phyloP scores from a whole-genome alignment of 179 eudicot species.

The Silene coronaria region DNA sequence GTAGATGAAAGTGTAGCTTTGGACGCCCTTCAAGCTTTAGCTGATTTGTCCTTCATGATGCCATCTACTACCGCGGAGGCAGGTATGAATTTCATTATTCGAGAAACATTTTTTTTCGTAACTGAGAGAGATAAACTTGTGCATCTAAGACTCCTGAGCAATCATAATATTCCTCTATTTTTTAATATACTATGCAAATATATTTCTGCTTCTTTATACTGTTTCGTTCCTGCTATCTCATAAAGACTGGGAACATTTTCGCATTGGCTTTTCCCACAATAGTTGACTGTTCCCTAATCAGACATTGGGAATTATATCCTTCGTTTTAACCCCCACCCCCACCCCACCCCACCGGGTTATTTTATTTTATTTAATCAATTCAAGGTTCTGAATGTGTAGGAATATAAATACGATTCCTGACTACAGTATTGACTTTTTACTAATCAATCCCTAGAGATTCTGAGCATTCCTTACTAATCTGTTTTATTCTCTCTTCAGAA shows the following conservation, averaged over 20 bases:
- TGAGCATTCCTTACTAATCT: not conserved
- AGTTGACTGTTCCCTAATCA: not conserved
- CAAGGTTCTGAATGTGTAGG: not conserved
- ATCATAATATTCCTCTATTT: not conserved
- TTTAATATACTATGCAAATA: not conserved
- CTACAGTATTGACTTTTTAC: not conserved
- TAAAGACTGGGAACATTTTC: not conserved
- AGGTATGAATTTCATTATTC: constrained; percentile 24
- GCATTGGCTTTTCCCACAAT: not conserved
- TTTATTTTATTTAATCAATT: not conserved
- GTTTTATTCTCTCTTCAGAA: constrained; percentile 35
- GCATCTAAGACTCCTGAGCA: not conserved
- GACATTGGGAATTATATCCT: not conserved
- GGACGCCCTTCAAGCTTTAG: constrained; percentile 88
- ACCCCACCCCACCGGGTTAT: too few relatives aligned
- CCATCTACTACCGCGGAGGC: constrained; percentile 37
- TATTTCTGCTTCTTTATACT: not conserved
- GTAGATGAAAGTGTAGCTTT: constrained; percentile 70
- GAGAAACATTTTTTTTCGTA: not conserved
- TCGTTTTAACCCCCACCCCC: not conserved
- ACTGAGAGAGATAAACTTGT: not conserved
- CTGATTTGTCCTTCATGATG: constrained; percentile 77
- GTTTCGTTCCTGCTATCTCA: not conserved
- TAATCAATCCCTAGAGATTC: not conserved
- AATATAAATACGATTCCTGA: not conserved